Evolutionary conservation across 176 grass and related monocot species (phyloP).

Genomic region (Urochloa ruziziensis): DNA sequence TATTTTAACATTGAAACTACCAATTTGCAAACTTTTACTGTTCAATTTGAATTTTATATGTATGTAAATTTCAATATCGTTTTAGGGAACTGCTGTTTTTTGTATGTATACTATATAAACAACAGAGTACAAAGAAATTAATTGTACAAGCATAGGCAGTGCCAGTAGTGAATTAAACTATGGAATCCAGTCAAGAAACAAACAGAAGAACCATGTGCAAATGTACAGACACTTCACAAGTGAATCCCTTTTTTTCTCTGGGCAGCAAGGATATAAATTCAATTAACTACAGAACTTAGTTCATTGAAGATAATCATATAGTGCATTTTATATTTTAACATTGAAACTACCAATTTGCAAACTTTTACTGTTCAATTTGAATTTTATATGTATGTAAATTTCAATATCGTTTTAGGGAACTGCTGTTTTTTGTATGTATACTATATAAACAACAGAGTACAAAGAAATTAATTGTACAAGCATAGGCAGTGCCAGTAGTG

Average conservation of each 20-base stretch:
- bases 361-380: neutral
- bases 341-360: conserved; percentile 1
- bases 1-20: conserved; percentile 14
- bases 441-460: neutral
- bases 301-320: conserved; percentile 19
- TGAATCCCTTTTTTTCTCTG: neutral
- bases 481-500: neutral
- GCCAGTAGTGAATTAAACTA: neutral
- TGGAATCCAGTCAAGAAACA: neutral
- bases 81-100: neutral
- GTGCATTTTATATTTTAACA: conserved; percentile 5
- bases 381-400: conserved; percentile 23
- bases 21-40: neutral
- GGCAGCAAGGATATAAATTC: neutral
- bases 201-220: neutral
- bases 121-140: neutral
- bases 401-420: neutral
- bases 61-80: neutral
- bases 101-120: neutral
- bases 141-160: neutral
- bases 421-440: neutral
- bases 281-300: neutral
- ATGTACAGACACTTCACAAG: neutral
- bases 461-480: neutral
- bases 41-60: conserved; percentile 21